Evolutionary conservation across 176 grass and related monocot genomes (phyloP).

Genomic region (Oryza coarctata): DNA sequence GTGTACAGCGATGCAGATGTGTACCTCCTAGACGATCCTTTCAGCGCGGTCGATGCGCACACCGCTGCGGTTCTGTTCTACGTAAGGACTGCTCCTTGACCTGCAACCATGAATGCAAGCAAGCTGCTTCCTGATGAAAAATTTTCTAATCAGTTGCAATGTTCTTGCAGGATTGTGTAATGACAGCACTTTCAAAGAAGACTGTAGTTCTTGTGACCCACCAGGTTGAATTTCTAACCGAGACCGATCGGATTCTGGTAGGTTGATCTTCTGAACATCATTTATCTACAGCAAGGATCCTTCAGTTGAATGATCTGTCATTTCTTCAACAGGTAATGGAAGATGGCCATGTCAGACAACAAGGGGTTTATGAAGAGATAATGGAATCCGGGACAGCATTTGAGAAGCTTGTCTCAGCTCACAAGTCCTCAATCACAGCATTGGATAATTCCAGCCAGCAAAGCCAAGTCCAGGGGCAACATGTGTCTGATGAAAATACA

Average conservation of each 20-base stretch:
- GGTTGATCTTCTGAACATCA: neutral
- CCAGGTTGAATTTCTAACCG: conserved; percentile 83
- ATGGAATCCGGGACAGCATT: conserved; percentile 77
- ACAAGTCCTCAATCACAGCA: conserved; percentile 62
- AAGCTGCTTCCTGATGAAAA: neutral
- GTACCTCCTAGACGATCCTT: conserved; percentile 89
- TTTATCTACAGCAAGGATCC: neutral
- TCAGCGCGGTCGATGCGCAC: conserved; percentile 90
- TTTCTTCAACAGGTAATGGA: conserved; percentile 75
- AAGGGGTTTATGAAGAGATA: conserved; percentile 70
- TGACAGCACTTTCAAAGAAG: conserved; percentile 79
- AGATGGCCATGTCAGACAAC: conserved; percentile 57
- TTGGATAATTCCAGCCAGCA: conserved; percentile 47
- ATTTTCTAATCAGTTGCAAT: conserved; percentile 4
- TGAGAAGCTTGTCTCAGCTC: conserved; percentile 77
- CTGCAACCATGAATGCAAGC: neutral
- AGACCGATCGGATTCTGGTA: conserved; percentile 77
- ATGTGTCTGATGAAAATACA: conserved; percentile 12
- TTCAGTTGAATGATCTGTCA: neutral
- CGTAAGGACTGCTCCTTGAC: conserved; percentile 44
- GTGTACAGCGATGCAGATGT: conserved; percentile 83
- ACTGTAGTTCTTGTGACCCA: conserved; percentile 92
- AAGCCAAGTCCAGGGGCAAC: conserved; percentile 32
- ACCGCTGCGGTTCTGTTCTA: conserved; percentile 83
- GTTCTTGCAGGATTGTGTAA: conserved; percentile 84